A percentile compares a stretch with the other conserved stretches of the same genome.
Evolutionary conservation across 2,329 filamentous ascomycete species (phyloP).

Genomic region (Fusarium virguliforme): DNA sequence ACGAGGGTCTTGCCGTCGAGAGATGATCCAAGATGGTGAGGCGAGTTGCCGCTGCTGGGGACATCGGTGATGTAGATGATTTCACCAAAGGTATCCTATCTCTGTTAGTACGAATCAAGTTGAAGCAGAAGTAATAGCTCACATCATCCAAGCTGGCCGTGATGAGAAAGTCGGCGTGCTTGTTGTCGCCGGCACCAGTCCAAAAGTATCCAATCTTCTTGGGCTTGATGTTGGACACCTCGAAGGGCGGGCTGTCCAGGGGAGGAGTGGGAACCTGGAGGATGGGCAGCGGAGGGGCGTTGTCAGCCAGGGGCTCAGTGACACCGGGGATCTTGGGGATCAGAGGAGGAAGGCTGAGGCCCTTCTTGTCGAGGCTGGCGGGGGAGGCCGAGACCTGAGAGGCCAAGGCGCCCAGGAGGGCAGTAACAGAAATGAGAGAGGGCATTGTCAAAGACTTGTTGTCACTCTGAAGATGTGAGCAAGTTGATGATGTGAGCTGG

Average conservation of each 20-base stretch:
- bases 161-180: conserved; percentile 72
- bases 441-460: conserved; percentile 31
- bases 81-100: conserved; percentile 72
- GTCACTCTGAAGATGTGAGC: conserved; percentile 32
- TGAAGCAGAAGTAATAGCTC: conserved; percentile 29
- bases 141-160: conserved; percentile 73
- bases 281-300: conserved; percentile 70
- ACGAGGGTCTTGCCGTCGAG: conserved; percentile 71
- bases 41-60: conserved; percentile 72
- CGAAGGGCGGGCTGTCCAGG: conserved; percentile 68
- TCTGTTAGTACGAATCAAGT: conserved; percentile 5
- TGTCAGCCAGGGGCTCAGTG: conserved; percentile 68
- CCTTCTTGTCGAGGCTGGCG: conserved; percentile 36
- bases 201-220: conserved; percentile 79
- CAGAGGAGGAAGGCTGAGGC: conserved; percentile 66
- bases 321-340: conserved; percentile 74
- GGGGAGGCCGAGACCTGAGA: conserved; percentile 38
- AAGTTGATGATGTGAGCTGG: conserved; percentile 40
- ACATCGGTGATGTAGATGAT: conserved; percentile 73
- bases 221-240: conserved; percentile 69
- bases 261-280: conserved; percentile 73
- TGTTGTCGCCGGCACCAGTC: conserved; percentile 73
- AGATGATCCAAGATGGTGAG: conserved; percentile 71
- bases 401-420: conserved; percentile 40
- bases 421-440: conserved; percentile 40